Conservation (phyloP, 108 stramenopile genomes). For the Cyclotella sp. region DNA sequence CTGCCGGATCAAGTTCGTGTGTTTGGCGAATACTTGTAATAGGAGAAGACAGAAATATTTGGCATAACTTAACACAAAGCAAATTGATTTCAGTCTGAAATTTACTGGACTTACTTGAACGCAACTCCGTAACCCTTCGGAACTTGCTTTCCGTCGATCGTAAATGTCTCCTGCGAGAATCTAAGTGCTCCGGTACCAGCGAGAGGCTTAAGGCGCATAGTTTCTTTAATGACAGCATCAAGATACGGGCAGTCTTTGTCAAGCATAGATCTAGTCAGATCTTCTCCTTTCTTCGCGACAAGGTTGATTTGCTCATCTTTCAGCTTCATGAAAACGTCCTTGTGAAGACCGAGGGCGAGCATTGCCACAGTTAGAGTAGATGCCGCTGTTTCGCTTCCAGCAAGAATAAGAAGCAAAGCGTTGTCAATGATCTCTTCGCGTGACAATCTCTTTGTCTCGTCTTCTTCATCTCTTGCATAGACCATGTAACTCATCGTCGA, state of each 20-base stretch:
- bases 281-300: constrained; percentile 35
- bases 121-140: constrained; percentile 56
- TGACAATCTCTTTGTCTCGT: constrained; percentile 27
- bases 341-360: constrained; percentile 55
- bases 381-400: constrained; percentile 60
- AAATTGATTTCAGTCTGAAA: neutral
- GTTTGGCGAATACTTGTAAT: constrained; percentile 26
- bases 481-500: constrained; percentile 61
- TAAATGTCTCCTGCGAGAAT: constrained; percentile 42
- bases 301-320: constrained; percentile 55
- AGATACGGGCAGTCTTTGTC: constrained; percentile 59
- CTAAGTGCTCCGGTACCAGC: constrained; percentile 43
- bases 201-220: constrained; percentile 54
- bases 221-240: constrained; percentile 57
- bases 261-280: constrained; percentile 42
- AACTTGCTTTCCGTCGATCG: constrained; percentile 58
- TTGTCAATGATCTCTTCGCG: constrained; percentile 57
- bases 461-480: constrained; percentile 57
- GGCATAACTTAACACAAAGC: neutral
- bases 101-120: constrained; percentile 21
- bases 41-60: neutral
- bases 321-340: constrained; percentile 53
- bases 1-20: constrained; percentile 45
- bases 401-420: constrained; percentile 56
- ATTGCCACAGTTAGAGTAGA: constrained; percentile 47